Base-by-base conservation (phyloP, 805 yeast species). In the Myxozyma sirexii region DNA sequence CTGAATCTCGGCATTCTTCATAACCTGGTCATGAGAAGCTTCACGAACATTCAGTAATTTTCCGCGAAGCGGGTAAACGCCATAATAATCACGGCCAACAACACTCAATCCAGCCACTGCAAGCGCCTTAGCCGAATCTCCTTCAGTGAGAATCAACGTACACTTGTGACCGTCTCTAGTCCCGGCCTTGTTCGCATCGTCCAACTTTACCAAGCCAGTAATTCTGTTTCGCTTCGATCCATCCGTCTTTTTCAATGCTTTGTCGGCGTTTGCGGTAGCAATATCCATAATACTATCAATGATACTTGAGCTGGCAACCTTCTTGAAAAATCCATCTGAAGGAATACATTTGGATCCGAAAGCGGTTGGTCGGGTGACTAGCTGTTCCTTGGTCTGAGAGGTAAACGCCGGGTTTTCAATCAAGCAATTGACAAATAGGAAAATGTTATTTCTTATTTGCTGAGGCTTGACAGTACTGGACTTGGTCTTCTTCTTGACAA, bases 401-500 rank as follows among this genome's bases (percentile, higher is more conserved):
- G 97, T 91, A 72, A 94, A 94, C 0, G 98, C 96, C 0, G 99
- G 99, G 68, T 94, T 94, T 71, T 91, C 97, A 74, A 94, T 85
- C 67, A 92, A 79, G 80, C 97, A 90, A 74, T 94, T 94, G 63
- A 94, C 79, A 69, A 94, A 94, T 37, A 94, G 70, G 69, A 94
- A 94, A 86, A 94, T 88, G 73, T 91, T 87, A 74, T 86, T 90
- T 71, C 86, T 85, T 59, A 94, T 88, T 75, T 94, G 98, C 67
- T 86, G 86, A 2, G 96, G 94, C 68, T 87, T 89, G 60, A 94
- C 83, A 15, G 90, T 84, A 54, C 80, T 80, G 62, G 80, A 81
- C 68, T 82, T 83, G 61, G 84, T 84, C 69, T 83, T 86, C 75
- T 87, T 90, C 72, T 86, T 89, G 64, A 92, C 77, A 7, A 79